These are phyloP conservation scores for Myriosclerotinia curreyana DNA, from an alignment of 2,329 filamentous ascomycete species.

Conservation along the genomic window DNA sequence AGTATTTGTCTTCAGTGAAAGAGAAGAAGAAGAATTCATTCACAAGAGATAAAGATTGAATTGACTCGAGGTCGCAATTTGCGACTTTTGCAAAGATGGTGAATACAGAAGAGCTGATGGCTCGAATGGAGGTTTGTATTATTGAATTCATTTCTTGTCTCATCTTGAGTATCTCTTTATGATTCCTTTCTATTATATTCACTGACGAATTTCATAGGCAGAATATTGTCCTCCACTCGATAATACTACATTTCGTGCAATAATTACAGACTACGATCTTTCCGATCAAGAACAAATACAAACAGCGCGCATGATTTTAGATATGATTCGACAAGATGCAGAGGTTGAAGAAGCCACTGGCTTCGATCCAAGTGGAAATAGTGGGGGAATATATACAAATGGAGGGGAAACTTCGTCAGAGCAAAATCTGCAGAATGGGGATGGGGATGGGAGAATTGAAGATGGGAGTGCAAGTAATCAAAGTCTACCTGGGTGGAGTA, in stretches of 20 bases:
- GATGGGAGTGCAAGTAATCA: conserved; percentile 30
- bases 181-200: not conserved
- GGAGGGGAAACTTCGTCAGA: conserved; percentile 8
- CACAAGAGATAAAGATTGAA: not conserved
- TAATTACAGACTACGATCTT: conserved; percentile 71
- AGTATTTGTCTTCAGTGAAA: not conserved
- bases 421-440: conserved; percentile 22
- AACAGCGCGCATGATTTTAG: conserved; percentile 57
- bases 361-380: conserved; percentile 75
- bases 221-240: conserved; percentile 24
- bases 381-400: conserved; percentile 41
- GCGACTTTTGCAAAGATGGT: conserved; percentile 7
- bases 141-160: not conserved
- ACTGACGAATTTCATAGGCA: conserved; percentile 1
- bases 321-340: conserved; percentile 63
- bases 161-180: no score
- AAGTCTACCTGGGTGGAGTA: conserved; percentile 33
- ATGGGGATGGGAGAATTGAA: conserved; percentile 20
- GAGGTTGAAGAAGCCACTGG: conserved; percentile 65
- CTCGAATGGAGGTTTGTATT: conserved; percentile 19
- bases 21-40: conserved; percentile 4
- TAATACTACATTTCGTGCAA: conserved; percentile 64
- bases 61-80: not conserved
- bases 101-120: conserved; percentile 15
- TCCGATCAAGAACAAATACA: conserved; percentile 49